Evolutionary conservation across 2,329 filamentous ascomycete species (phyloP).

Genomic region (Cadophora sp.): DNA sequence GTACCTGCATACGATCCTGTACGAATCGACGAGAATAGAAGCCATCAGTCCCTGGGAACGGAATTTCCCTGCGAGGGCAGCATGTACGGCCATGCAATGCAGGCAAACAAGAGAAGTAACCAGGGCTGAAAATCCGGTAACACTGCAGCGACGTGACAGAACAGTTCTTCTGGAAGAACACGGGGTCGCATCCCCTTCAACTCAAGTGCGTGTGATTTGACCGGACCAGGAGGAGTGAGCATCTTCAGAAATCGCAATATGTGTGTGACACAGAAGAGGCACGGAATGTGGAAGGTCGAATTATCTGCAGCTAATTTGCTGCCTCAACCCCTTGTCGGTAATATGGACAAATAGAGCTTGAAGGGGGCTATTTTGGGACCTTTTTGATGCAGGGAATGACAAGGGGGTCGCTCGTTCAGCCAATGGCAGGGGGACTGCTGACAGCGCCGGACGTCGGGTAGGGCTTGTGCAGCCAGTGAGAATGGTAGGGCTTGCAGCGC

Average conservation of each 20-base stretch:
- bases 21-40: constrained; percentile 11
- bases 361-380: constrained; percentile 39
- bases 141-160: background rate
- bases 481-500: background rate
- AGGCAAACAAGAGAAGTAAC: background rate
- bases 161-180: constrained; percentile 6
- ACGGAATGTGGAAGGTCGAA: background rate
- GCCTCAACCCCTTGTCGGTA: background rate
- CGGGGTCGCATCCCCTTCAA: background rate
- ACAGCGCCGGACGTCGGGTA: constrained; percentile 24
- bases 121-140: constrained; percentile 9
- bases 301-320: constrained; percentile 17
- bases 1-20: constrained; percentile 14
- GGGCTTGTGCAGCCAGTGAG: constrained; percentile 31
- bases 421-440: background rate
- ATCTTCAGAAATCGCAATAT: background rate
- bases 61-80: background rate
- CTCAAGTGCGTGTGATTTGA: background rate
- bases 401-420: constrained; percentile 8
- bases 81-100: background rate
- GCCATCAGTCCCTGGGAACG: background rate
- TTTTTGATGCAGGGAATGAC: constrained; percentile 19
- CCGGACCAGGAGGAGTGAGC: background rate
- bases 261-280: constrained; percentile 13
- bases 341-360: constrained; percentile 33